Base-by-base conservation (phyloP, 2,329 filamentous ascomycete genomes). In the Ciborinia camelliae region DNA sequence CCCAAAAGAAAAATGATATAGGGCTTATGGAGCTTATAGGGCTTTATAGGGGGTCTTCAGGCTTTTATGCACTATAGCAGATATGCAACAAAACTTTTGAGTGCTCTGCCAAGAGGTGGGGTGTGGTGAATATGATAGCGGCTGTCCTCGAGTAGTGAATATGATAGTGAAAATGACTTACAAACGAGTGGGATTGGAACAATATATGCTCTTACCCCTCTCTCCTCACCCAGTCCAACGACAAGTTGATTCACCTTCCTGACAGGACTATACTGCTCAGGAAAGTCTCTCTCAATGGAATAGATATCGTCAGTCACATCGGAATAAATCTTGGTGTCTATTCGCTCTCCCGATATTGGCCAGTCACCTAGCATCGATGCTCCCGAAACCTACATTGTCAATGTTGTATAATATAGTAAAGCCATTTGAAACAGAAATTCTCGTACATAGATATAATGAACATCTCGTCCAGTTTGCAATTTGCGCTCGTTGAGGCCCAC, bases 11-110 rank as follows among this genome's bases (percentile, higher is more conserved):
- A 9, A 20, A 45, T 43, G 26, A 5, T 23, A 1, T 43, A n/a
- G 26, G 9, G 37, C 9, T 55, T 55, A 53, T 23, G 32, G 50
- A 12, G 3, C 20, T 32, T 43, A 43, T 43, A 43, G 39, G 39
- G 20, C 15, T n/a, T n/a, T n/a, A 1, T 15, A 15, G 39, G 20
- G n/a, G 2, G 20, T 48, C 26, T 26, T 48, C 23, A 14, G 10
- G 23, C 7, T 1, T n/a, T 51, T 26, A 58, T 6, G n/a, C 28
- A 28, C 54, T 58, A 18, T 32, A 58, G 54, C 54, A 58, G 54
- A 58, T 45, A 10, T 58, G 54, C 54, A 58, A 58, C 54, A 58
- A 58, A 52, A 52, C 47, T 41, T 43, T 23, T n/a, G 5, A 30
- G 7, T 14, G 32, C 39, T 62, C 47, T 41, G n/a, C 59, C 35